Base-by-base conservation (phyloP, 2,329 filamentous ascomycete genomes). In the Balansia obtecta region DNA sequence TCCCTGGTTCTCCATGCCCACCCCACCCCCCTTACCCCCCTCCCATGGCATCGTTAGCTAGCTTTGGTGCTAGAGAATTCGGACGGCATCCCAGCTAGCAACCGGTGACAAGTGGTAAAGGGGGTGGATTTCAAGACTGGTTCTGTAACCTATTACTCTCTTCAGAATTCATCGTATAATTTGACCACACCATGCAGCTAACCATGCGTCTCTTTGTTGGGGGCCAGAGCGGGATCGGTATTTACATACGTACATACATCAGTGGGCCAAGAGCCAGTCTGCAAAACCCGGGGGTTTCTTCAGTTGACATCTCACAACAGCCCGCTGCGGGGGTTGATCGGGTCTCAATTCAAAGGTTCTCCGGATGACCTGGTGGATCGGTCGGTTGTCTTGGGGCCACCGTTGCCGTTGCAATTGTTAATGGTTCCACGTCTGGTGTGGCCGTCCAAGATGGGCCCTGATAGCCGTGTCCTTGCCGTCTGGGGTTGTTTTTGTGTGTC, bases 1-100 rank as follows among this genome's bases (percentile, higher is more conserved):
- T 42, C 30, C 45, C 41, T 38, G 33, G 50, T 49, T 49, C 50
- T 39, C 34, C 46, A 34, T 49, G 32, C 20, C 34, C 48, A 49
- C 47, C n/a, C 40, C 20, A 22, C 32, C 11, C 38, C n/a, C 20
- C 20, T 22, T 22, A 22, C 4, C 44, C 42, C 34, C 8, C 33
- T 18, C 34, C 42, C 30, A 39, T 47, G 39, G 44, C 44, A 46
- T 38, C 27, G 20, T 22, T 22, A 4, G 22, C 30, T 48, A 46
- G 40, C 40, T 33, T 33, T 32, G 40, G 40, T 12, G 16, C 45
- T 48, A 41, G 11, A 18, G 16, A 40, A 33, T 46, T 43, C 27
- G 27, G 45, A 15, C 38, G 34, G 18, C 9, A 48, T 32, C 44
- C 44, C 44, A 20, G 22, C 30, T 8, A 40, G n/a, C 27, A 30